Evolutionary conservation across 2,329 filamentous ascomycete genomes (phyloP).

Genomic region (Mycocentrospora acerina): DNA sequence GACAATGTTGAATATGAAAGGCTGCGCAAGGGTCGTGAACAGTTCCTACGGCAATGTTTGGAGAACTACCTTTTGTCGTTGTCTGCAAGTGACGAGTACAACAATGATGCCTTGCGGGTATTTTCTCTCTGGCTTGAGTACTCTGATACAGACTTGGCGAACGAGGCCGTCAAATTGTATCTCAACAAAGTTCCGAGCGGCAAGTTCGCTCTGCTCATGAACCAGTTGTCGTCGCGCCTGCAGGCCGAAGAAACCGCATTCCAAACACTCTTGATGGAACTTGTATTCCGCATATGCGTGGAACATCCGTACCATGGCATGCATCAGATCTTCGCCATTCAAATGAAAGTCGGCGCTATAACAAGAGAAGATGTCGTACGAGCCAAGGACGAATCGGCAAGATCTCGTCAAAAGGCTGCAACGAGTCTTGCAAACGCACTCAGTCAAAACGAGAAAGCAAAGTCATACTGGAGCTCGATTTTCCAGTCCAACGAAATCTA

Average conservation of each 20-base stretch:
- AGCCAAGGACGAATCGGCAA: conserved; percentile 71
- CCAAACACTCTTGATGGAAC: conserved; percentile 69
- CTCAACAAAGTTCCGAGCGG: conserved; percentile 77
- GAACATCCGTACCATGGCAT: conserved; percentile 97
- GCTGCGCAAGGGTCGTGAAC: conserved; percentile 71
- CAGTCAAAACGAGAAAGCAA: conserved; percentile 52
- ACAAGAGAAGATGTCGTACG: conserved; percentile 49
- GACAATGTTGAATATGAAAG: conserved; percentile 85
- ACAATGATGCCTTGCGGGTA: conserved; percentile 88
- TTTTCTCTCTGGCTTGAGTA: conserved; percentile 93
- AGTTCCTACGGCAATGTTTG: conserved; percentile 83
- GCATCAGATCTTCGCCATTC: conserved; percentile 85
- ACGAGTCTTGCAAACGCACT: conserved; percentile 66
- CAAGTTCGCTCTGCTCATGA: conserved; percentile 92
- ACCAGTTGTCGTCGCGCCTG: conserved; percentile 91
- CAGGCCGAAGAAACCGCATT: conserved; percentile 71
- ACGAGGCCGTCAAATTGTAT: conserved; percentile 71
- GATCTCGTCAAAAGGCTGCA: conserved; percentile 73
- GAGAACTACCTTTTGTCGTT: conserved; percentile 92
- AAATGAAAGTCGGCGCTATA: conserved; percentile 58
- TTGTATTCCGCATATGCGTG: conserved; percentile 81
- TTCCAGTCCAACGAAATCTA: conserved; percentile 72
- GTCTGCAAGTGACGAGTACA: conserved; percentile 80
- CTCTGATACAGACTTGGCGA: conserved; percentile 73
- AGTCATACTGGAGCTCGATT: conserved; percentile 68